These are phyloP conservation scores for Orbilia ellipsospora DNA, from an alignment of 2,329 filamentous ascomycete species.

Conservation along the genomic window DNA sequence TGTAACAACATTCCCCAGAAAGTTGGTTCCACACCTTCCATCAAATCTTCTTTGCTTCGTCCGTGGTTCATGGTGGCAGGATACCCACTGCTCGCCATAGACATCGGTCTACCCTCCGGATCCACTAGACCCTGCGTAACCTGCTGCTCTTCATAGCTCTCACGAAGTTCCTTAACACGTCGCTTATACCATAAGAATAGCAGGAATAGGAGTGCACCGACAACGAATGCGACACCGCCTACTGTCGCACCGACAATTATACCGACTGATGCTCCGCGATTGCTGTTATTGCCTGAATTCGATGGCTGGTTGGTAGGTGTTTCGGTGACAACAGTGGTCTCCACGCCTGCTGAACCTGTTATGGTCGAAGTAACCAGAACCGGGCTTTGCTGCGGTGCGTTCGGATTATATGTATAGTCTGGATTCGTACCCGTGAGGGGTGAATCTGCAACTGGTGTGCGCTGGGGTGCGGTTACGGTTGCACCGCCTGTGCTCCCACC, in stretches of 20 bases:
- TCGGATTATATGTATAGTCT: slow-evolving; percentile 68
- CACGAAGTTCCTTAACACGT: slow-evolving; percentile 57
- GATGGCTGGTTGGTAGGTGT: slow-evolving; percentile 61
- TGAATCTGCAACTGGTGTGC: slow-evolving; percentile 72
- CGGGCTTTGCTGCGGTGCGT: slow-evolving; percentile 8
- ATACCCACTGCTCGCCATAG: slow-evolving; percentile 58
- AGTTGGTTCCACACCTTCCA: slow-evolving; percentile 74
- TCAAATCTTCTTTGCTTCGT: slow-evolving; percentile 69
- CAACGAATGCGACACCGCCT: slow-evolving; percentile 65
- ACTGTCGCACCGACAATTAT: slow-evolving; percentile 68
- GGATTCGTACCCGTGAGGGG: slow-evolving; percentile 77
- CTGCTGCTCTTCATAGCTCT: slow-evolving; percentile 55
- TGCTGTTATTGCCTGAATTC: slow-evolving; percentile 58
- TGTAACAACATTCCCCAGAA: slow-evolving; percentile 78
- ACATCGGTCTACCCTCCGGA: slow-evolving; percentile 59
- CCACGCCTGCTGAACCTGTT: slow-evolving; percentile 63
- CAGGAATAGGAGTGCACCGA: slow-evolving; percentile 72
- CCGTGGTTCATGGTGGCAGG: slow-evolving; percentile 31
- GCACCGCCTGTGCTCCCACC: slow-evolving; percentile 75
- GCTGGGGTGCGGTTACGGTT: slow-evolving; percentile 73
- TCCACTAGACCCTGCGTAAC: slow-evolving; percentile 43
- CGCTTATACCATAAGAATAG: slow-evolving; percentile 72
- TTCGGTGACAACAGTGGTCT: slow-evolving; percentile 62
- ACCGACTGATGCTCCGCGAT: slow-evolving; percentile 64
- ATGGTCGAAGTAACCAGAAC: slow-evolving; percentile 59